Evolutionary conservation across 768 basidiomycete species (phyloP), one percentile per base, ranked within the genome.

Genomic region (Amanita rubescens): DNA sequence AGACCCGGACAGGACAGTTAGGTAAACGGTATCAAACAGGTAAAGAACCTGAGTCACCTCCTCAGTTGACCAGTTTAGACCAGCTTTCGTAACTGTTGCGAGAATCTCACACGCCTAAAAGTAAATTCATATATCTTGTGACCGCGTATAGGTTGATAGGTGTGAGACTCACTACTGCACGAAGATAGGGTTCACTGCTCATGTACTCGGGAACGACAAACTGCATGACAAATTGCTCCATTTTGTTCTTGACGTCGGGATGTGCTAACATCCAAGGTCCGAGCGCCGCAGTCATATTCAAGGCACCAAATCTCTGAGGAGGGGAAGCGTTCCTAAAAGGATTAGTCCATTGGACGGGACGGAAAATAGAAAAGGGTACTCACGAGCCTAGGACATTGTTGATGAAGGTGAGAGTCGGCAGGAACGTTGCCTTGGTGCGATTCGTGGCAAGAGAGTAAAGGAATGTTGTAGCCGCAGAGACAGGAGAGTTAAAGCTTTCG

Each of bases 201-300:
- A 73, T 65, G 59, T 93, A 86, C 64, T 84, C 85, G 9, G 87
- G 87, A 44, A 85, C 75, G 32, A 94, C 86, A 57, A 86, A 81
- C 58, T 79, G 79, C 32, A 85, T 54, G 60, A 91, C 70, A 67
- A 94, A 91, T 22, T 79, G 74, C 65, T 92, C 89, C 78, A 94
- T 85, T 57, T 77, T 81, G 51, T 71, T 71, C 60, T 81, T 85
- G 55, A 92, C 85, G 32, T 88, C 83, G 8, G 90, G 88, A 63
- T 92, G 90, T 50, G 81, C 81, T 82, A 92, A 86, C 60, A 93
- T 86, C 71, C 86, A 84, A 0, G 81, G 80, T 0, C 83, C 84
- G 3, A 94, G 76, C 0, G 82, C 82, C 25, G 84, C 78, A 10
- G 82, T 82, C 78, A 94, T 90, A 61, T 88, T 89, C 34, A 95